Evolutionary conservation across 106 monocot species (phyloP).

Genomic region (Dactylorhiza incarnata): DNA sequence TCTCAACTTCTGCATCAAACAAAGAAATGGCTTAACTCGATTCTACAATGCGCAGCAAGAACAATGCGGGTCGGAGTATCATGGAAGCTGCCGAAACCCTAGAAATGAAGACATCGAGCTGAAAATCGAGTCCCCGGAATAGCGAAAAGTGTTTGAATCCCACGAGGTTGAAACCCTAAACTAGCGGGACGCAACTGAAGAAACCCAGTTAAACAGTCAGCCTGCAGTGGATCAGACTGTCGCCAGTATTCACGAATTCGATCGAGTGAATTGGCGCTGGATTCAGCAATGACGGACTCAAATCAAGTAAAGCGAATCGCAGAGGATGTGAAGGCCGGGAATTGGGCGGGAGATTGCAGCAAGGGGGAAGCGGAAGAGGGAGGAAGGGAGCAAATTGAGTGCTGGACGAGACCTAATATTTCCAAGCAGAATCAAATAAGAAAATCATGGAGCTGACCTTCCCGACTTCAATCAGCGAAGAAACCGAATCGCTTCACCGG

Average conservation of each 20-base stretch:
- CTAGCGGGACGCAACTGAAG: neutral
- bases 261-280: neutral
- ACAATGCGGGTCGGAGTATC: conserved; percentile 21
- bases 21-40: neutral
- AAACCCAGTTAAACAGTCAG: neutral
- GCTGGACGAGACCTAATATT: neutral
- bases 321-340: neutral
- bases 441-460: neutral
- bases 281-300: neutral
- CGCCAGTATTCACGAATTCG: neutral
- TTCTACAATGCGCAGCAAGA: conserved; percentile 1
- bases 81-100: neutral
- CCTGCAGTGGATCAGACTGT: neutral
- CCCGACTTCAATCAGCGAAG: neutral
- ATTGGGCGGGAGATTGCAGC: neutral
- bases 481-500: neutral
- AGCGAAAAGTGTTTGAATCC: neutral
- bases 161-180: neutral
- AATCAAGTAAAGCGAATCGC: neutral
- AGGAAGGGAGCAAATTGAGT: neutral
- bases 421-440: neutral
- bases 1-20: neutral
- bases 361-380: neutral
- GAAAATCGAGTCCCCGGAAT: neutral
- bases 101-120: too few relatives aligned